Conservation (phyloP, 352 stramenopile genomes). For the Thalassiosira mediterranea region DNA sequence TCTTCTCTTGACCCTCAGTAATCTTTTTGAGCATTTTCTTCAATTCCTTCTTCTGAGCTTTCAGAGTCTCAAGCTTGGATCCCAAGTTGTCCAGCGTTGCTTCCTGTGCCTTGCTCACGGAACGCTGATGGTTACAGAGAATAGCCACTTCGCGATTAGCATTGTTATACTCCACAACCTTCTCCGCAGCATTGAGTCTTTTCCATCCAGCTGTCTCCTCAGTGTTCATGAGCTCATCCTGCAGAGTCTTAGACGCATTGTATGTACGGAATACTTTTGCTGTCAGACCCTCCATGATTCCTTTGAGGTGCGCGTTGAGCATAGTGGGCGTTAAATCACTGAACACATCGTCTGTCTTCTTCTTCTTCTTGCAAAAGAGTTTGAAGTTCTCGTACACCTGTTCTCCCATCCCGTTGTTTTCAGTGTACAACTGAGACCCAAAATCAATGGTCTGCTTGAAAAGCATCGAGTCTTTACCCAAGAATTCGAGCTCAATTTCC, state of each 20-base stretch:
- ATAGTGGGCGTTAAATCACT: constrained; percentile 93
- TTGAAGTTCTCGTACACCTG: constrained; percentile 95
- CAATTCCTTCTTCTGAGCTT: constrained; percentile 93
- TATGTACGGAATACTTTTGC: constrained; percentile 99
- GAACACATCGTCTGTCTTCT: constrained; percentile 95
- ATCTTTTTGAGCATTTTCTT: constrained; percentile 90
- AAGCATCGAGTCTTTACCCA: constrained; percentile 99
- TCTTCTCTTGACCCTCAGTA: constrained; percentile 85
- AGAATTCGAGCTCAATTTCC: constrained; percentile 97
- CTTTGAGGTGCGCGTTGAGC: constrained; percentile 98
- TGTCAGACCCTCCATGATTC: constrained; percentile 97
- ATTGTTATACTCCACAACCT: constrained; percentile 99
- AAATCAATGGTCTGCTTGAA: constrained; percentile 99
- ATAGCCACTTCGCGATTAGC: constrained; percentile 99
- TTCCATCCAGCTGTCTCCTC: constrained; percentile 70
- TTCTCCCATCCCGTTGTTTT: constrained; percentile 82
- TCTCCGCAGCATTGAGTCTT: constrained; percentile 82
- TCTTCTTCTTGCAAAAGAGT: constrained; percentile 97
- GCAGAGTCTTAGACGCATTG: constrained; percentile 98
- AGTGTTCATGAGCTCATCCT: constrained; percentile 93
- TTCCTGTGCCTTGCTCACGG: constrained; percentile 97
- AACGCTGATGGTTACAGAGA: constrained; percentile 99
- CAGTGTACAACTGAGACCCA: constrained; percentile 78
- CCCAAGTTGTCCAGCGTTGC: constrained; percentile 93
- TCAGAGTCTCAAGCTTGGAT: constrained; percentile 89